Conservation (phyloP, 352 stramenopile species). For the Phytophthora brassicae region DNA sequence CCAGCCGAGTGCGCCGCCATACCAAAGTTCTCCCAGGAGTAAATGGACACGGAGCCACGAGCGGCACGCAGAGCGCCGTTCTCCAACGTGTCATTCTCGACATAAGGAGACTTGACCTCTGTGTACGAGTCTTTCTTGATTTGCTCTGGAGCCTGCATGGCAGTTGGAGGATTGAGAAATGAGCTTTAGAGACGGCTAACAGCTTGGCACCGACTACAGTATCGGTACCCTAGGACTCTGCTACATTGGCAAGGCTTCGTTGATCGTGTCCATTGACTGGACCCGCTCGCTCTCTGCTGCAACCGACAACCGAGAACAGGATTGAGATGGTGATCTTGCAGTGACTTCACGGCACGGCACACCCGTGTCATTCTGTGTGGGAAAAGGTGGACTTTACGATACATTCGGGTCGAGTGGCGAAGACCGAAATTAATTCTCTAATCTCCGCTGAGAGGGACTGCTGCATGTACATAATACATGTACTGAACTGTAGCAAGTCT, state of each 20-base stretch:
- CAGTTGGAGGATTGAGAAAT: constrained; percentile 25
- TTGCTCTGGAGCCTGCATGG: constrained; percentile 30
- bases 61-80: constrained; percentile 34
- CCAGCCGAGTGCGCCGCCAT: constrained; percentile 46
- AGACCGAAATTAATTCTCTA: constrained; percentile 21
- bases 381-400: too few species aligned
- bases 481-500: too few species aligned
- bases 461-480: too few species aligned
- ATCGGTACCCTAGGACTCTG: too few species aligned
- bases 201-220: background rate
- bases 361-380: too few species aligned
- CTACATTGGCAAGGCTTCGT: background rate
- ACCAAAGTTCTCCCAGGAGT: constrained; percentile 45
- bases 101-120: constrained; percentile 35
- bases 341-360: too few species aligned
- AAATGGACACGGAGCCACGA: constrained; percentile 43
- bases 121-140: constrained; percentile 35
- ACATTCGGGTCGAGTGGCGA: constrained; percentile 12
- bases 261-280: constrained; percentile 18
- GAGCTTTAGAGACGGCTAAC: constrained; percentile 9
- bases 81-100: constrained; percentile 27
- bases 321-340: constrained; percentile 25
- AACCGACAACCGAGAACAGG: constrained; percentile 20
- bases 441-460: constrained; percentile 25
- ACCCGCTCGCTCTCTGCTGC: constrained; percentile 24